These are phyloP conservation scores for Fusarium zealandicum DNA, from an alignment of 2,329 filamentous ascomycete genomes.

Conservation along the genomic window DNA sequence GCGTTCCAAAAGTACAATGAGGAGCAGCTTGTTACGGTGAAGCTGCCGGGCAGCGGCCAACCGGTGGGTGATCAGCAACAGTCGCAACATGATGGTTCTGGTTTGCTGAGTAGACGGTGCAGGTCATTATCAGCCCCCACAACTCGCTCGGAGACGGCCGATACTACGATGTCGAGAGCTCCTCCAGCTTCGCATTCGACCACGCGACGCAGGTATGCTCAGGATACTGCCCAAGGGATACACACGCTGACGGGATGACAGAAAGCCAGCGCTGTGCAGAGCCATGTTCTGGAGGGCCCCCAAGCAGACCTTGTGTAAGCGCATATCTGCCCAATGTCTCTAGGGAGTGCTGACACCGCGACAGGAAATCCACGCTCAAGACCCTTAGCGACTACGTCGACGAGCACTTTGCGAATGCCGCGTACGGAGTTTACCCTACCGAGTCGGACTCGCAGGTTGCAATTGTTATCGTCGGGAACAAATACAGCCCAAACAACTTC, in stretches of 20 bases:
- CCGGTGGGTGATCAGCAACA: constrained; percentile 42
- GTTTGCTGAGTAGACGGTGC: constrained; percentile 32
- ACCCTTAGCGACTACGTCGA: constrained; percentile 75
- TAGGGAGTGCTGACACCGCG: constrained; percentile 24
- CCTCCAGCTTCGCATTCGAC: constrained; percentile 88
- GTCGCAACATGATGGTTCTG: not conserved
- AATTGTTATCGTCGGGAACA: constrained; percentile 88
- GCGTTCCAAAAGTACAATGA: constrained; percentile 97
- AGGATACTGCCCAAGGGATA: not conserved
- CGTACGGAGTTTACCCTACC: constrained; percentile 83
- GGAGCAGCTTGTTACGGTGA: constrained; percentile 87
- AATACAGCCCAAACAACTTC: constrained; percentile 98
- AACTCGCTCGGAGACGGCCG: constrained; percentile 81
- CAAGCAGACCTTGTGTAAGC: constrained; percentile 82
- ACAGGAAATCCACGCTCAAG: constrained; percentile 84
- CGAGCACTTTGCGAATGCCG: constrained; percentile 87
- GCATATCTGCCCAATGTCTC: not conserved
- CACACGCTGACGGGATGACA: constrained; percentile 47
- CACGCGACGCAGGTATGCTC: constrained; percentile 74
- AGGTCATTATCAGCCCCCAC: constrained; percentile 86
- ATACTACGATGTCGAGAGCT: constrained; percentile 90
- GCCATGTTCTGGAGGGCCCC: constrained; percentile 76
- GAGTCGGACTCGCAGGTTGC: constrained; percentile 79
- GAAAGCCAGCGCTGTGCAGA: constrained; percentile 85
- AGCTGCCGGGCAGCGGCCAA: constrained; percentile 85